Evolutionary conservation across 371 early-diverging fungal species (phyloP).

Genomic region (Mucor saturninus): DNA sequence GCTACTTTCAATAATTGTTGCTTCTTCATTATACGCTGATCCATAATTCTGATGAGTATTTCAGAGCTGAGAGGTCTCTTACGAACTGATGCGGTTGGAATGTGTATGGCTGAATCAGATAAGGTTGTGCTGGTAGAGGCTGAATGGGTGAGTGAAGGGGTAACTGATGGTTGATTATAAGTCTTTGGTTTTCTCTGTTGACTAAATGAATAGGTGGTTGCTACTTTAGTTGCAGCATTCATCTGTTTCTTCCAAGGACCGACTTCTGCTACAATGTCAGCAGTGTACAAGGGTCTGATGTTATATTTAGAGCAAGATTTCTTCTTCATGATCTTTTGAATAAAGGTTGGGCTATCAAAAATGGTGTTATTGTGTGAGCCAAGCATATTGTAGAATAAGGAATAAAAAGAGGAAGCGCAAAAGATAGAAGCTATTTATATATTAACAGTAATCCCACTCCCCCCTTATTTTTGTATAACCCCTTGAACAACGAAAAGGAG

Average conservation of each 20-base stretch:
- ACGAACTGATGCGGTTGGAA: constrained; percentile 12
- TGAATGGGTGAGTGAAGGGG: constrained; percentile 10
- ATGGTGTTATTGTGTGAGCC: constrained; percentile 8
- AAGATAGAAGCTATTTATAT: constrained; percentile 8
- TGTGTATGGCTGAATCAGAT: constrained; percentile 14
- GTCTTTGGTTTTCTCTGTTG: constrained; percentile 18
- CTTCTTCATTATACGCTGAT: constrained; percentile 21
- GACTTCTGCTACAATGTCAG: constrained; percentile 18
- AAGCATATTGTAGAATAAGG: constrained; percentile 9
- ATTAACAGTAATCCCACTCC: constrained; percentile 1
- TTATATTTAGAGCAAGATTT: constrained; percentile 19
- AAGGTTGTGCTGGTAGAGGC: constrained; percentile 9
- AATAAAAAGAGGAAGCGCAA: constrained; percentile 1
- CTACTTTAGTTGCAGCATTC: constrained; percentile 13
- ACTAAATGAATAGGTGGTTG: constrained; percentile 3
- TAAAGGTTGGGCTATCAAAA: constrained; percentile 28
- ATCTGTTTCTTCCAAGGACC: constrained; percentile 16
- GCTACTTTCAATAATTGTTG: constrained; percentile 5
- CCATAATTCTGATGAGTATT: constrained; percentile 29
- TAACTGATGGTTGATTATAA: constrained; percentile 6
- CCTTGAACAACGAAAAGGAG: too few relatives aligned
- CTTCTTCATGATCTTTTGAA: constrained; percentile 29
- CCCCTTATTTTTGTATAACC: not conserved
- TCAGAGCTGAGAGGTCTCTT: constrained; percentile 28
- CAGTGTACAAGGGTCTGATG: constrained; percentile 21